Base-by-base conservation (phyloP, 2,329 filamentous ascomycete species). In the Didymella segeticola region DNA sequence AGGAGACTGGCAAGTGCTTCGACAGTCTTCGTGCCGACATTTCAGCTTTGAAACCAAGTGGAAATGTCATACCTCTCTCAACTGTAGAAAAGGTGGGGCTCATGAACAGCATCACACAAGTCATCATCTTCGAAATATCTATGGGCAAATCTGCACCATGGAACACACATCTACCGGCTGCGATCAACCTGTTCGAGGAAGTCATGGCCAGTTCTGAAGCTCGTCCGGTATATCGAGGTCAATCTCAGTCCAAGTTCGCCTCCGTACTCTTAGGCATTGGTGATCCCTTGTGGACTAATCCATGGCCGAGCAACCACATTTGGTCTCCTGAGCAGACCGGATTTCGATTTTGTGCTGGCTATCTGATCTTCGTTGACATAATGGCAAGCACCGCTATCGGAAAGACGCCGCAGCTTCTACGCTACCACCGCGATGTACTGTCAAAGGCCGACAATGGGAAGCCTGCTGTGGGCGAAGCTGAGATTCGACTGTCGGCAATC, bases 331-430 rank as follows among this genome's bases (percentile, higher is more conserved):
- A 50, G 1, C 54, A 62, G 31, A 43, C 52, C 10, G 57, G 57
- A 3, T 62, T 62, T 25, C 48, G 54, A 12, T 62, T 62, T 22
- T 58, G 41, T 45, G 46, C 57, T 12, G 57, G 45, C 30, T 43
- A 60, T 8, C 45, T 62, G 29, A 43, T 62, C 17, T 62, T 62
- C 38, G 43, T 60, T n/a, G 58, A 63, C 33, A 46, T 52, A 11
- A 36, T 63, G 6, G 50, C 46, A 31, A 61, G 56, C 45, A 61
- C 56, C 11, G 37, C 47, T 17, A 27, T 48, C 29, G 34, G 52
- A 41, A 15, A 52, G 27, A 22, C 30, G 4, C 58, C 58, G 11
- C 49, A 30, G 41, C 53, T 63, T 30, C 14, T 46, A 9, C 17
- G 14, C 1, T 45, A 57, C 27, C 46, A 63, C 37, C 8, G 43